phyloP scores from a whole-genome alignment of 148 eudicot species.

The Pharnaceum exiguum region DNA sequence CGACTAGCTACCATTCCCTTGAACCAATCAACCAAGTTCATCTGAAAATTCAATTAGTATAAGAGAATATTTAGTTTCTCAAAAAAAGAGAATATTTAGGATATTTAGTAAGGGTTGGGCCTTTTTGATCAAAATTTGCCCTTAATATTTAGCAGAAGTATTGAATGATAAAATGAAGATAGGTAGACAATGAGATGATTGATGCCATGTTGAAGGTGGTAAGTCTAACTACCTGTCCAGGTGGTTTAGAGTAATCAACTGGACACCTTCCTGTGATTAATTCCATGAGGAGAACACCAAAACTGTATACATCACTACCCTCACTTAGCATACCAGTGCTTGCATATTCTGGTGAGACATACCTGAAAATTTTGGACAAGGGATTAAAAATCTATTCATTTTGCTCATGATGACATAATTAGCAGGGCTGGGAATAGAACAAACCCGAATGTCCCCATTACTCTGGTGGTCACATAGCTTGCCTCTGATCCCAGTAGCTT shows the following conservation, averaged over 20 bases:
- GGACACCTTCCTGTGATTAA: slow-evolving; percentile 83
- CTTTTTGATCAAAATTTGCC: too few relatives aligned
- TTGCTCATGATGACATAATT: background rate
- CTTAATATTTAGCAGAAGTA: too few relatives aligned
- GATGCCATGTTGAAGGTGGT: background rate
- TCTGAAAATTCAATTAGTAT: slow-evolving; percentile 39
- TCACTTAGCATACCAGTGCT: slow-evolving; percentile 96
- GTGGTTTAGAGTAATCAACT: slow-evolving; percentile 87
- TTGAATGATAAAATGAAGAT: too few relatives aligned
- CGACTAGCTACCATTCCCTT: slow-evolving; percentile 81
- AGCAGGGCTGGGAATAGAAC: slow-evolving; percentile 19
- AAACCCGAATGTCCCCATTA: slow-evolving; percentile 98
- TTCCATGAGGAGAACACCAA: slow-evolving; percentile 92
- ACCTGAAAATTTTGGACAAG: slow-evolving; percentile 34
- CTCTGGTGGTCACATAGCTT: slow-evolving; percentile 90
- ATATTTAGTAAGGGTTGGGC: too few relatives aligned
- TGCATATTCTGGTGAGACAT: slow-evolving; percentile 97
- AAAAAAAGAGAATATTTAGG: too few relatives aligned
- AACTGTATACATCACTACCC: slow-evolving; percentile 87
- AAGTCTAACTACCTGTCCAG: slow-evolving; percentile 65
- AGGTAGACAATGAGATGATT: too few relatives aligned
- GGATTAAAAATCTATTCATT: background rate
- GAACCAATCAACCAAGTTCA: slow-evolving; percentile 98
- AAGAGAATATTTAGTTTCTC: too few relatives aligned
- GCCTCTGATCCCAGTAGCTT: slow-evolving; percentile 85